Conservation (phyloP, 495 filamentous ascomycete species). For the Aspergillus baeticus region DNA sequence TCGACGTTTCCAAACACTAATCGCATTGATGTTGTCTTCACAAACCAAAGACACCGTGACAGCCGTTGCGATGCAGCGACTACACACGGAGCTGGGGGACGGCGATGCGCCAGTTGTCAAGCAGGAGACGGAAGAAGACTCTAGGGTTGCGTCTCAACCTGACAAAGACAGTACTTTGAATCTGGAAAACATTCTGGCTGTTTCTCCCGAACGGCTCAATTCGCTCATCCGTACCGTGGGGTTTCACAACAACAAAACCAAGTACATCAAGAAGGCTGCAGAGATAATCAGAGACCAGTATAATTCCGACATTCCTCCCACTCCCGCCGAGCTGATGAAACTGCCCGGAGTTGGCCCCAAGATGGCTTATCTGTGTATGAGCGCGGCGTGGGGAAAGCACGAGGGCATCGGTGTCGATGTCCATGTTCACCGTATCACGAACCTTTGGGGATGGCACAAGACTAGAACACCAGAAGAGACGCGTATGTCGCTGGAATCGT, state of each 20-base stretch:
- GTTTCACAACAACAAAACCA: slow-evolving; percentile 96
- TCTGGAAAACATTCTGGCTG: slow-evolving; percentile 75
- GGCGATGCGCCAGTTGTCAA: slow-evolving; percentile 21
- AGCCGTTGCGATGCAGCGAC: slow-evolving; percentile 74
- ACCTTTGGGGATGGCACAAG: slow-evolving; percentile 92
- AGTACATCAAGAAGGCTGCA: slow-evolving; percentile 79
- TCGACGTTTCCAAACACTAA: slow-evolving; percentile 84
- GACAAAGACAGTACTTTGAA: slow-evolving; percentile 60
- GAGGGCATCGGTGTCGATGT: slow-evolving; percentile 68
- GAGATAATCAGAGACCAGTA: slow-evolving; percentile 68
- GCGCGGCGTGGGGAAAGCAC: slow-evolving; percentile 60
- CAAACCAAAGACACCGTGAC: slow-evolving; percentile 97
- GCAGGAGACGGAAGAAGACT: slow-evolving; percentile 11
- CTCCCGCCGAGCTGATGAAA: slow-evolving; percentile 71
- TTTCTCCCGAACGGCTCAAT: slow-evolving; percentile 68
- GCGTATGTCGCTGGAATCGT: slow-evolving; percentile 69
- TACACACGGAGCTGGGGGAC: slow-evolving; percentile 70
- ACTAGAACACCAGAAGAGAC: slow-evolving; percentile 87
- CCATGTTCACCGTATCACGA: slow-evolving; percentile 84
- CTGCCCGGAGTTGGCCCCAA: slow-evolving; percentile 95
- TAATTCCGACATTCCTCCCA: slow-evolving; percentile 77
- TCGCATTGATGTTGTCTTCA: slow-evolving; percentile 91
- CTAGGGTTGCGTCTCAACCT: slow-evolving; percentile 24
- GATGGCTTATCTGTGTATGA: slow-evolving; percentile 94
- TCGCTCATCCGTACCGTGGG: slow-evolving; percentile 80